Conservation (phyloP, 2,329 filamentous ascomycete species). For the Xylaria hypoxylon region DNA sequence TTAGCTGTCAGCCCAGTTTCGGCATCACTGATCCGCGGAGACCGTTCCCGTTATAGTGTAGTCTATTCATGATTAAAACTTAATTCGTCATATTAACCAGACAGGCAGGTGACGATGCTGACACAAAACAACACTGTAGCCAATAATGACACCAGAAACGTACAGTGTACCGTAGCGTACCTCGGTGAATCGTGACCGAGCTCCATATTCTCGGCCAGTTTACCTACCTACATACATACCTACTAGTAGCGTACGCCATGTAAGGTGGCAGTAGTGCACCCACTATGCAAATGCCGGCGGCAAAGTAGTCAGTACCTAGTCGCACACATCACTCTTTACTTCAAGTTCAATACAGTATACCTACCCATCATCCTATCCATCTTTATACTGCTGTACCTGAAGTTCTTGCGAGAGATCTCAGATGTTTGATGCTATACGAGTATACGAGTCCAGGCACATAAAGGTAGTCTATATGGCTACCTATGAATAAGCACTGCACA, state of each 20-base stretch:
- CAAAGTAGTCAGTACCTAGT: background rate
- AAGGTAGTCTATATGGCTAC: no score
- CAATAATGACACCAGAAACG: slow-evolving; percentile 8
- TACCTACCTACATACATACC: slow-evolving; percentile 1
- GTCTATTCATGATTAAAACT: background rate
- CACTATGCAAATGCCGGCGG: slow-evolving; percentile 30
- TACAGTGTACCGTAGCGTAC: background rate
- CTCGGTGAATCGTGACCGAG: slow-evolving; percentile 39
- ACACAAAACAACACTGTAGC: slow-evolving; percentile 7
- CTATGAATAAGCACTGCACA: no score
- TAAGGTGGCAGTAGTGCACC: slow-evolving; percentile 24
- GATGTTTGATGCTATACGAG: no score
- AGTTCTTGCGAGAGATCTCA: no score
- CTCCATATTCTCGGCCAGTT: slow-evolving; percentile 29
- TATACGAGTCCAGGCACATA: no score
- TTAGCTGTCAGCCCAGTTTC: slow-evolving; percentile 36
- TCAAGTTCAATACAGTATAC: background rate
- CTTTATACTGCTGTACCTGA: no score
- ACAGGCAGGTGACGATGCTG: slow-evolving; percentile 15
- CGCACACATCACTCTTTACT: background rate
- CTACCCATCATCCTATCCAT: background rate
- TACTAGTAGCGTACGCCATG: background rate
- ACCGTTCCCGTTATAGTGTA: slow-evolving; percentile 12
- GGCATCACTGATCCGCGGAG: slow-evolving; percentile 27
- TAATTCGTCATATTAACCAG: background rate